phyloP scores from a whole-genome alignment of 495 filamentous ascomycete species.

The Penicillium robsamsonii region DNA sequence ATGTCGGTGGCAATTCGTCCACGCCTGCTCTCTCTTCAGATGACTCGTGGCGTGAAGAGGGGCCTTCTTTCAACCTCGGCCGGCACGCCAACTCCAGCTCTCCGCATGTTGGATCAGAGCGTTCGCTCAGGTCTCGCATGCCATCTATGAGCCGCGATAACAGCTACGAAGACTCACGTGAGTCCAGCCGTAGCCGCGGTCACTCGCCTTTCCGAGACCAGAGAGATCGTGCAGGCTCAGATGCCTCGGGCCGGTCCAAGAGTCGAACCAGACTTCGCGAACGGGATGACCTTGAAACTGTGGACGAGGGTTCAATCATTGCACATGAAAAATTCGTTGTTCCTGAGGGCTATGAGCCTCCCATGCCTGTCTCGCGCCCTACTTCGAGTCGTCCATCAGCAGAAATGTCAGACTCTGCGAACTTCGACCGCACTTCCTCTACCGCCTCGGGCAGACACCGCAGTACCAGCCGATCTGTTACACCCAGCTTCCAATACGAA shows the following conservation, averaged over 20 bases:
- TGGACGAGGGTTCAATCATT: conserved; percentile 35
- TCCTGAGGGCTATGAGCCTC: conserved; percentile 31
- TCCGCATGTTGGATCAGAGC: conserved; percentile 38
- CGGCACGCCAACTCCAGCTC: conserved; percentile 45
- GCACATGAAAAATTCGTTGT: conserved; percentile 27
- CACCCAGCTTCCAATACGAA: conserved; percentile 44
- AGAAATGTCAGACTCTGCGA: conserved; percentile 32
- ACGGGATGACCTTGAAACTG: conserved; percentile 44
- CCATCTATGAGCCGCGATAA: conserved; percentile 31
- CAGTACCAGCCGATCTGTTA: conserved; percentile 49
- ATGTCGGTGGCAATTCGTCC: conserved; percentile 57
- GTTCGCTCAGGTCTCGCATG: conserved; percentile 35
- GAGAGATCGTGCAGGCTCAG: conserved; percentile 61
- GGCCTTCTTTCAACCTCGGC: conserved; percentile 35
- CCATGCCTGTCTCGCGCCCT: conserved; percentile 26
- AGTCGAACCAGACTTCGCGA: conserved; percentile 51
- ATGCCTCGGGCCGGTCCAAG: conserved; percentile 55
- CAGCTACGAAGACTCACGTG: conserved; percentile 41
- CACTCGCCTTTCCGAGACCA: conserved; percentile 42
- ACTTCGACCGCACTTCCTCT: conserved; percentile 42
- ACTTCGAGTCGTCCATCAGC: conserved; percentile 43
- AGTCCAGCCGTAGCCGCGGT: conserved; percentile 42
- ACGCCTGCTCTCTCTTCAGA: conserved; percentile 44
- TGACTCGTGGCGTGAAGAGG: conserved; percentile 49
- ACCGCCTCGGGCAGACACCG: conserved; percentile 44